These are phyloP conservation scores for Isoetes engelmannii DNA, from an alignment of 83 land plant genomes.

Conservation along the genomic window DNA sequence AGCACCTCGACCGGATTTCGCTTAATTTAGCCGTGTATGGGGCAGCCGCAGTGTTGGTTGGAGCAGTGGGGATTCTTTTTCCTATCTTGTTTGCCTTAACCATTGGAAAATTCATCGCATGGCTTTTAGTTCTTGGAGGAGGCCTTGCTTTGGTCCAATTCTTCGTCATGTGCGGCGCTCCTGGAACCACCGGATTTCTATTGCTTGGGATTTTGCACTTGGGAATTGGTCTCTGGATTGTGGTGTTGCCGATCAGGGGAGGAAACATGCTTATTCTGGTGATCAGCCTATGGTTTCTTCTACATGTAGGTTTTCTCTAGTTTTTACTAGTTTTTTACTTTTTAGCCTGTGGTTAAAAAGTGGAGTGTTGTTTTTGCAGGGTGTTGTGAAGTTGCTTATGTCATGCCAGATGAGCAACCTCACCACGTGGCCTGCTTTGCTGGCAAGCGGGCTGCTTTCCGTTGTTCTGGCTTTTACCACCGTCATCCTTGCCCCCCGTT, in stretches of 20 bases:
- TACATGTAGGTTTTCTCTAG: slow-evolving; percentile 11
- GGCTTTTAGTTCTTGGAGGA: slow-evolving; percentile 5
- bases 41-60: background rate
- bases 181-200: slow-evolving; percentile 10
- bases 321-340: background rate
- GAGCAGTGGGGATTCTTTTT: background rate
- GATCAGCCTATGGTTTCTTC: slow-evolving; percentile 5
- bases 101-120: slow-evolving; percentile 3
- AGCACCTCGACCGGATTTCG: slow-evolving; percentile 4
- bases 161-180: slow-evolving; percentile 15
- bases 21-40: slow-evolving; percentile 4
- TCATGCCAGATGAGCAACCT: slow-evolving; percentile 1
- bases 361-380: background rate
- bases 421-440: background rate
- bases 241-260: background rate
- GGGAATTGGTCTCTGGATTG: background rate
- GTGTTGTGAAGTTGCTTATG: slow-evolving; percentile 1
- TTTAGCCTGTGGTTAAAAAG: background rate
- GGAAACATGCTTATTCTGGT: slow-evolving; percentile 7
- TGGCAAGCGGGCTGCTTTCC: background rate
- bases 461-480: background rate
- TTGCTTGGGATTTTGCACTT: slow-evolving; percentile 3
- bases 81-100: background rate
- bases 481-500: background rate
- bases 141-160: slow-evolving; percentile 2